phyloP scores from a whole-genome alignment of 2,329 filamentous ascomycete species.

The Penicillium paneum region DNA sequence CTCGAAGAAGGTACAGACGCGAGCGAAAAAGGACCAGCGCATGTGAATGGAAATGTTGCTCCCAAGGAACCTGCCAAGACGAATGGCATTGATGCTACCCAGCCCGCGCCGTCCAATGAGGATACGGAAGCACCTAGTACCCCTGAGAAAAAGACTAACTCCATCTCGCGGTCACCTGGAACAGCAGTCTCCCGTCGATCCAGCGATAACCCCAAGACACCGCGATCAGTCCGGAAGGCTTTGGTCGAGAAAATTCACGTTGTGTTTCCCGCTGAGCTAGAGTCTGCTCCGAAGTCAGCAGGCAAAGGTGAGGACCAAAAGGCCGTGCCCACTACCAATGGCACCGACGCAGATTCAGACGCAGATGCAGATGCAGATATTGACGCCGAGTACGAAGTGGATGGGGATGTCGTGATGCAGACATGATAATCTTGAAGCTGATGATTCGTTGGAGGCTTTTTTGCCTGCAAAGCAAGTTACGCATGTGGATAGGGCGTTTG shows the following conservation, averaged over 20 bases:
- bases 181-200: slow-evolving; percentile 15
- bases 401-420: slow-evolving; percentile 31
- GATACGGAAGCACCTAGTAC: slow-evolving; percentile 9
- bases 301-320: slow-evolving; percentile 13
- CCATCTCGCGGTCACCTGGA: slow-evolving; percentile 15
- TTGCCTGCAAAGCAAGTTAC: slow-evolving; percentile 13
- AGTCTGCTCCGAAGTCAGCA: slow-evolving; percentile 16
- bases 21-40: slow-evolving; percentile 1
- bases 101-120: slow-evolving; percentile 4
- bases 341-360: slow-evolving; percentile 15
- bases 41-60: slow-evolving; percentile 10
- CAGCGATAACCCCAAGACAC: slow-evolving; percentile 14
- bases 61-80: slow-evolving; percentile 4
- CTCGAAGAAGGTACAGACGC: slow-evolving; percentile 7
- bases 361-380: slow-evolving; percentile 30
- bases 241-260: slow-evolving; percentile 26
- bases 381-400: slow-evolving; percentile 25
- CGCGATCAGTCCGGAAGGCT: slow-evolving; percentile 22
- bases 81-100: slow-evolving; percentile 12
- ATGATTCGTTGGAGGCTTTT: slow-evolving; percentile 2
- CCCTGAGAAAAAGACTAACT: slow-evolving; percentile 15
- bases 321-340: slow-evolving; percentile 16
- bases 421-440: slow-evolving; percentile 18
- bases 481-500: slow-evolving; percentile 29
- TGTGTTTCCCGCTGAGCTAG: slow-evolving; percentile 28